Evolutionary conservation across 805 yeast genomes (phyloP).

Genomic region (Grigorovia yakushimaensis): DNA sequence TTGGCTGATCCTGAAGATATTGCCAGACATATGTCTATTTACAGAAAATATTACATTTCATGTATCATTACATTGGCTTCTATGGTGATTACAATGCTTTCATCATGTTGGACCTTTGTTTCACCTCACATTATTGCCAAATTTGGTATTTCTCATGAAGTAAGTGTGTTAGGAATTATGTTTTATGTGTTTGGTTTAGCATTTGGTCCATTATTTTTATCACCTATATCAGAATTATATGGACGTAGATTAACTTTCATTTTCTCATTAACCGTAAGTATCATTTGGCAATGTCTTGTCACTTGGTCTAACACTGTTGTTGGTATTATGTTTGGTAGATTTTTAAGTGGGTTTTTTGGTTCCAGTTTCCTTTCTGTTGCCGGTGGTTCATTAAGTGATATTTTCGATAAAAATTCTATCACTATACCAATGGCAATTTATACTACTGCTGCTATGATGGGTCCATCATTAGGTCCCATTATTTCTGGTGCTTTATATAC

Average conservation of each 20-base stretch:
- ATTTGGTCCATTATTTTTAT: slow-evolving; percentile 51
- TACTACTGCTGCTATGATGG: slow-evolving; percentile 54
- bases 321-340: slow-evolving; percentile 55
- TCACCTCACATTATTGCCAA: slow-evolving; percentile 38
- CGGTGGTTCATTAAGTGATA: slow-evolving; percentile 68
- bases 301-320: slow-evolving; percentile 54
- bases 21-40: slow-evolving; percentile 29
- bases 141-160: slow-evolving; percentile 46
- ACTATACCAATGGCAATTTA: slow-evolving; percentile 63
- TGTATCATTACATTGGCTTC: slow-evolving; percentile 44
- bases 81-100: slow-evolving; percentile 55
- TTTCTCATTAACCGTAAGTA: slow-evolving; percentile 50
- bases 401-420: slow-evolving; percentile 50
- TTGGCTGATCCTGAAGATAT: slow-evolving; percentile 27
- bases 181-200: slow-evolving; percentile 66
- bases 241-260: slow-evolving; percentile 55
- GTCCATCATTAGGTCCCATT: slow-evolving; percentile 64
- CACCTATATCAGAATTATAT: slow-evolving; percentile 58
- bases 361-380: slow-evolving; percentile 68
- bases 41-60: slow-evolving; percentile 50
- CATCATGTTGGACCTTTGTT: slow-evolving; percentile 60
- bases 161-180: slow-evolving; percentile 47
- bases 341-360: slow-evolving; percentile 63
- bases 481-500: slow-evolving; percentile 46
- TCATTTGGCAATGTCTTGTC: slow-evolving; percentile 43